Base-by-base conservation (phyloP, 2,329 filamentous ascomycete species). In the Teratosphaeria destructans region DNA sequence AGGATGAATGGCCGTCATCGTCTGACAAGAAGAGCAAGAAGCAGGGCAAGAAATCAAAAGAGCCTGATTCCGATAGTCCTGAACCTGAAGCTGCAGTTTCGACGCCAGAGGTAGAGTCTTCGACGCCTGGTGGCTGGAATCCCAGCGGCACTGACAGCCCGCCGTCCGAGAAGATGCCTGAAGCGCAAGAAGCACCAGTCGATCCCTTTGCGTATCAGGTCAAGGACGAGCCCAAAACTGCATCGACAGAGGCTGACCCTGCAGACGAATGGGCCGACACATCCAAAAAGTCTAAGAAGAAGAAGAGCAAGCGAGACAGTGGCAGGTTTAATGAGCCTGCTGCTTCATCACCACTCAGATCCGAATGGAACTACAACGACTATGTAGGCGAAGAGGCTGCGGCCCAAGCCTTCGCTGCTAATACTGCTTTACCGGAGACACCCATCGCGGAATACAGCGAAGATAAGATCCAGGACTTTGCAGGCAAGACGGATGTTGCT, bases 301-400 rank as follows among this genome's bases (percentile, higher is more conserved):
- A 72, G 58, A 79, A 72, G 66, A 68, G 67, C 39, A 79, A 77
- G 67, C 72, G 77, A 39, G 71, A 73, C 54, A 77, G 75, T 58
- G 70, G 72, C 56, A 71, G 68, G 34, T 77, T 74, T 61, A 75
- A 74, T 37, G 73, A 75, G 27, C 70, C 72, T 8, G 71, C 71
- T 19, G 70, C 75, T 10, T 74, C 74, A 59, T 78, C 76, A 29
- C 77, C 76, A 5, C 67, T 79, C 37, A 67, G 76, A 32, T 71
- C 75, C n/a, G 76, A 78, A 60, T 70, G 77, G 57, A 72, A 74
- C 29, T 73, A 74, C 57, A 70, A 78, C 19, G 77, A 78, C 59
- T 77, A 78, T 57, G 68, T 77, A 23, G 71, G 72, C 19, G 57
- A 58, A 10, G 3, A 53, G 53, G 19, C 27, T 19, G 27, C n/a